Percentiles rank a stretch among this genome's conserved stretches.
Conservation (phyloP, 2,329 filamentous ascomycete genomes). For the Colletotrichum australisinense region DNA sequence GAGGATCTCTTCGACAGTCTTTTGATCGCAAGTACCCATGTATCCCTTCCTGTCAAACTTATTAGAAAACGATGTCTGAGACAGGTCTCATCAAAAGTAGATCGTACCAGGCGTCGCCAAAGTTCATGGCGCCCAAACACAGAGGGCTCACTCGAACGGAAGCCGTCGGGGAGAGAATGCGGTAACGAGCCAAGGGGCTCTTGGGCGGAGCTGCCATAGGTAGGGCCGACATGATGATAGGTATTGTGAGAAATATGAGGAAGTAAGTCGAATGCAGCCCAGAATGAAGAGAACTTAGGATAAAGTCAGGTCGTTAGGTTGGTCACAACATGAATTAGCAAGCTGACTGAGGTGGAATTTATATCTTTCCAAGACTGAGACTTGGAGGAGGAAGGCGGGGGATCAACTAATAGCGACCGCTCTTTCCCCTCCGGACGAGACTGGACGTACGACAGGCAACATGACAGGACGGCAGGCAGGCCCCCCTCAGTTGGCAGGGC, state of each 20-base stretch:
- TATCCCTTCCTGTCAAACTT: slow-evolving; percentile 55
- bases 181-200: slow-evolving; percentile 73
- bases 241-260: not conserved
- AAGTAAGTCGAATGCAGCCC: not conserved
- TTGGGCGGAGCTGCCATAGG: slow-evolving; percentile 61
- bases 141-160: slow-evolving; percentile 75
- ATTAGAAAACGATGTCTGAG: not conserved
- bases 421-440: slow-evolving; percentile 5
- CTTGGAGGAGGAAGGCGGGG: not conserved
- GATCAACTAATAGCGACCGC: slow-evolving; percentile 1
- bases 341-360: not conserved
- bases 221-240: slow-evolving; percentile 42
- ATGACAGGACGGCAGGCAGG: not conserved
- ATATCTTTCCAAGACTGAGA: not conserved
- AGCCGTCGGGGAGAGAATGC: slow-evolving; percentile 74
- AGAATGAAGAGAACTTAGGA: not conserved
- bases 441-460: not conserved
- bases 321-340: not conserved
- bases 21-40: slow-evolving; percentile 75
- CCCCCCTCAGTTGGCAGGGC: not conserved
- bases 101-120: slow-evolving; percentile 65
- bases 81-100: too few relatives aligned
- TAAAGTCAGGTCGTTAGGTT: not conserved
- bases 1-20: slow-evolving; percentile 70
- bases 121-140: slow-evolving; percentile 73